Conservation (phyloP, 108 stramenopile species). For the Parmales sp. region DNA sequence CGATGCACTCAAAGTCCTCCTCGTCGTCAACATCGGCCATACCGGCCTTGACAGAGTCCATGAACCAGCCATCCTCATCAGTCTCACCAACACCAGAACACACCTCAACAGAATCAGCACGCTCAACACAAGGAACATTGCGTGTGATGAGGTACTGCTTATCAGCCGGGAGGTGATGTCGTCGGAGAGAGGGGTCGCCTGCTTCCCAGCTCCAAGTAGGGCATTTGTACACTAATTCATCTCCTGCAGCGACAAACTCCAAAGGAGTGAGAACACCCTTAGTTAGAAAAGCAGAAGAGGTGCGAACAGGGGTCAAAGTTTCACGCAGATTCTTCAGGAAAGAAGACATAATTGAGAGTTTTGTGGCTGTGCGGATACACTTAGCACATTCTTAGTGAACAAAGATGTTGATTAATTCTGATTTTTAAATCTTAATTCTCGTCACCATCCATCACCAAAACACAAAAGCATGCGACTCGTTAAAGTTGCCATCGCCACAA, state of each 20-base stretch:
- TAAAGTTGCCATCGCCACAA: too few relatives aligned
- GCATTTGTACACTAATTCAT: conserved; percentile 78
- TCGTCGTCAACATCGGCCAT: not conserved
- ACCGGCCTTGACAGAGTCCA: not conserved
- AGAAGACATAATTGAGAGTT: not conserved
- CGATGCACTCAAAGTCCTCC: not conserved
- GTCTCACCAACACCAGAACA: conserved; percentile 13
- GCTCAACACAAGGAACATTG: conserved; percentile 69
- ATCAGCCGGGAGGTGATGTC: conserved; percentile 16
- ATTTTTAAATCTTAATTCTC: too few relatives aligned
- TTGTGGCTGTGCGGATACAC: not conserved
- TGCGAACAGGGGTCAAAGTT: conserved; percentile 72
- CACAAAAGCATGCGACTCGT: too few relatives aligned
- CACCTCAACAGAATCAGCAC: conserved; percentile 64
- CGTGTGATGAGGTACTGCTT: conserved; percentile 86
- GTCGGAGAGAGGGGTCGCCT: conserved; percentile 40
- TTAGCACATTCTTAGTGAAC: too few relatives aligned
- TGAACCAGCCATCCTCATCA: not conserved
- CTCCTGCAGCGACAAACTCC: conserved; percentile 83
- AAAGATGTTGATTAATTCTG: too few relatives aligned
- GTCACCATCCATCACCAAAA: too few relatives aligned
- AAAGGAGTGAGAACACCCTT: conserved; percentile 88
- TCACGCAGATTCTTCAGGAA: conserved; percentile 64
- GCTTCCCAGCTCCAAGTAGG: conserved; percentile 89
- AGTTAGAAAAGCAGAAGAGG: conserved; percentile 69